Conservation (phyloP, 202 grass and related monocot species). For the Setaria italica region DNA sequence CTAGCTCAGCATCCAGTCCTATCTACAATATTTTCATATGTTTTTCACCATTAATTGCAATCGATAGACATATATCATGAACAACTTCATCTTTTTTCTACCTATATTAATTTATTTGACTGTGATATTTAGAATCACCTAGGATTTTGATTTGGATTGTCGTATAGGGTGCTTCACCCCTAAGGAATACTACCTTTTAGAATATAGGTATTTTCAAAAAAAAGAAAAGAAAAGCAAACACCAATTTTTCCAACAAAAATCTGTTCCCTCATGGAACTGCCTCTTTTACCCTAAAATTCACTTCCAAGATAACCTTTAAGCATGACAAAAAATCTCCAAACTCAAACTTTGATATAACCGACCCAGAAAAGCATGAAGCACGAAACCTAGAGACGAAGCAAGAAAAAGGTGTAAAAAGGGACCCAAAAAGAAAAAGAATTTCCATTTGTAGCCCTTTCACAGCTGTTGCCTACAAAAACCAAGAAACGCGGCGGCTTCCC, state of each 20-base stretch:
- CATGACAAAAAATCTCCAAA: not conserved
- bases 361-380: not conserved
- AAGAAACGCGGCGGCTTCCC: conserved; percentile 1
- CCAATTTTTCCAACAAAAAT: too few relatives aligned
- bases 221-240: not conserved
- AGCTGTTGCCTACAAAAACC: not conserved
- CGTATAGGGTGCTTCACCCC: too few relatives aligned
- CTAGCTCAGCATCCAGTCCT: too few relatives aligned
- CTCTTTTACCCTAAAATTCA: not conserved
- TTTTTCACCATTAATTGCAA: not conserved
- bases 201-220: not conserved
- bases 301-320: not conserved
- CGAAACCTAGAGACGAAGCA: not conserved
- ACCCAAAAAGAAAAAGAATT: not conserved
- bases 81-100: too few relatives aligned
- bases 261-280: too few relatives aligned
- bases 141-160: not conserved
- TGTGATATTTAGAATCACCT: too few relatives aligned
- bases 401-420: not conserved
- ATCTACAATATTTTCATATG: too few relatives aligned
- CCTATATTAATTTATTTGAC: too few relatives aligned
- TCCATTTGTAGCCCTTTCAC: not conserved
- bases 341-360: not conserved
- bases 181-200: too few relatives aligned
- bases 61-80: not conserved